A percentile compares a stretch with the other conserved stretches of the same genome.
Conservation (phyloP, 306 rosid genomes). For the Rosa lucieae region DNA sequence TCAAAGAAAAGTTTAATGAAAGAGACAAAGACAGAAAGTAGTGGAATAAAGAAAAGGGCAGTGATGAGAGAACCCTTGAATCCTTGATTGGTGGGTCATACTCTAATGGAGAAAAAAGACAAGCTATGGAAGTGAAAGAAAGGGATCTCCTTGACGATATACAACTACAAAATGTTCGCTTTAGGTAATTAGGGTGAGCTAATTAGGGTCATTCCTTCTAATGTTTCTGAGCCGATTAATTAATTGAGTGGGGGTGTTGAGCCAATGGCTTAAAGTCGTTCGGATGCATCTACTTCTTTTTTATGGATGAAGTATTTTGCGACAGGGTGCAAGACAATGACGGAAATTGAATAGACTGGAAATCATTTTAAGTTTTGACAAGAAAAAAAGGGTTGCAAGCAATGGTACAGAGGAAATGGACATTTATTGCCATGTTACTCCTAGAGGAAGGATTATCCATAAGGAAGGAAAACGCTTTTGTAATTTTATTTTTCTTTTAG, state of each 20-base stretch:
- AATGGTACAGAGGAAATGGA: no score
- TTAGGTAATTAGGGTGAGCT: neutral
- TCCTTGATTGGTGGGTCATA: conserved; percentile 22
- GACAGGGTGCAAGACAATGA: neutral
- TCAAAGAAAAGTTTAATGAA: neutral
- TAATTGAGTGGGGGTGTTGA: neutral
- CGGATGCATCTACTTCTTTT: neutral
- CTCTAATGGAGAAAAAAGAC: conserved; percentile 15
- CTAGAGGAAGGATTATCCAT: no score
- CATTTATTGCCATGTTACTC: no score
- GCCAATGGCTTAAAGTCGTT: neutral
- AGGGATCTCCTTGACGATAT: neutral
- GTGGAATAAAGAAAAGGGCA: neutral
- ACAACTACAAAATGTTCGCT: neutral
- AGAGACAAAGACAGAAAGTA: conserved; percentile 24
- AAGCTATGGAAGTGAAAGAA: conserved; percentile 15
- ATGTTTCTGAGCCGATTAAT: neutral
- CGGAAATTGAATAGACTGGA: neutral
- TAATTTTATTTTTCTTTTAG: no score
- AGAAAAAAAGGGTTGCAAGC: no score
- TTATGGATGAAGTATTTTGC: neutral
- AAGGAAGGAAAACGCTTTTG: no score
- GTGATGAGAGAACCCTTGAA: neutral
- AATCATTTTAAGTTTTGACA: neutral
- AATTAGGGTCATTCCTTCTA: neutral